A percentile compares a stretch with the other conserved stretches of the same genome.
These are phyloP conservation scores for Ophiostoma perfectum DNA, from an alignment of 2,329 filamentous ascomycete species.

Conservation along the genomic window DNA sequence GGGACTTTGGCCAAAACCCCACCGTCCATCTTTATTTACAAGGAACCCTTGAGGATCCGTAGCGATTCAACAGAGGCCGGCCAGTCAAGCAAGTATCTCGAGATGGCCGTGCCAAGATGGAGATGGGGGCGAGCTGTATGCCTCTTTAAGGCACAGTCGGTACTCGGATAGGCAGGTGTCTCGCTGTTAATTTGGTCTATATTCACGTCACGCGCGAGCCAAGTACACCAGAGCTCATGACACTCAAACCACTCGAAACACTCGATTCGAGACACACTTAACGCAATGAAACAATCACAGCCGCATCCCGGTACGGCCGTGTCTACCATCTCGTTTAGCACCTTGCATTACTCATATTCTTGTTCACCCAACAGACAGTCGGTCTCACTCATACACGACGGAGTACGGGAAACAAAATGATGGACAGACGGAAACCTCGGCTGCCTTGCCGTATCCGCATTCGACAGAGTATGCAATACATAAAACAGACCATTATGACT, in stretches of 20 bases:
- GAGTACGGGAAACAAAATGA: not conserved
- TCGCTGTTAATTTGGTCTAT: not conserved
- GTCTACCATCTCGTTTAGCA: not conserved
- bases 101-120: no score
- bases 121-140: not conserved
- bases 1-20: no score
- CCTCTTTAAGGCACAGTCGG: not conserved
- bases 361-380: no score
- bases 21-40: no score
- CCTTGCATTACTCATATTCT: not conserved
- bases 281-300: conserved; percentile 8
- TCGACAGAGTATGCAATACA: not conserved
- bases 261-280: not conserved
- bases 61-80: no score
- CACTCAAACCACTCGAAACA: not conserved
- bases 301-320: conserved; percentile 1
- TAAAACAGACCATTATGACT: not conserved
- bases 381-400: not conserved
- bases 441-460: conserved; percentile 3
- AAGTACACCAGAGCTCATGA: not conserved
- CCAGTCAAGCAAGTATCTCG: no score
- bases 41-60: no score
- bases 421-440: not conserved
- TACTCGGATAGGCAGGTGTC: conserved; percentile 8
- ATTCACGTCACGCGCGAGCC: not conserved